These are phyloP conservation scores for Cyclostephanos invisitatus DNA, from an alignment of 108 stramenopile species.

Conservation along the genomic window DNA sequence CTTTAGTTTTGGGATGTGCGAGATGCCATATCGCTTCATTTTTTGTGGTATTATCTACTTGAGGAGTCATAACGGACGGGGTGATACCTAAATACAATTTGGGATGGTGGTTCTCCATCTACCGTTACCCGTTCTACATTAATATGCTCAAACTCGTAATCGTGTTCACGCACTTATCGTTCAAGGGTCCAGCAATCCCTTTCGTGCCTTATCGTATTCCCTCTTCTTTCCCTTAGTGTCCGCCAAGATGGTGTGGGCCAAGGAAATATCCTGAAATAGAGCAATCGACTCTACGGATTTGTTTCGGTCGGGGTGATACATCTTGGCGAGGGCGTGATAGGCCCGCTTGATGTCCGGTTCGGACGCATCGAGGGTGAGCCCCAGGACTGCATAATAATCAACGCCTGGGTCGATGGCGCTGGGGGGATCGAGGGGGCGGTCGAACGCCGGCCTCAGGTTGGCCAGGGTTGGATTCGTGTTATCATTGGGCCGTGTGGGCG, in stretches of 20 bases:
- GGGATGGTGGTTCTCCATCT: too few relatives aligned
- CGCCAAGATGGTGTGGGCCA: constrained; percentile 70
- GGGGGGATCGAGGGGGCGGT: constrained; percentile 32
- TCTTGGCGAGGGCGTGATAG: constrained; percentile 59
- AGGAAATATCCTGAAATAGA: constrained; percentile 61
- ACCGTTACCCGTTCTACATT: too few relatives aligned
- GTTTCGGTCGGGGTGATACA: constrained; percentile 71
- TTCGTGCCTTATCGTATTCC: background rate
- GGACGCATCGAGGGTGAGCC: constrained; percentile 16
- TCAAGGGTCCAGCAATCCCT: constrained; percentile 3
- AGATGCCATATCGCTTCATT: too few relatives aligned
- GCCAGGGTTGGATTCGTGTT: background rate
- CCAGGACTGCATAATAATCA: constrained; percentile 42
- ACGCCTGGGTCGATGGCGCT: constrained; percentile 20
- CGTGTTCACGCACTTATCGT: background rate
- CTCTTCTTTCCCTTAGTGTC: constrained; percentile 46
- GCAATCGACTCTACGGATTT: constrained; percentile 50
- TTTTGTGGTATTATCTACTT: too few relatives aligned
- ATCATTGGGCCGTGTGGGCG: constrained; percentile 10
- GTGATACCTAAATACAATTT: too few relatives aligned
- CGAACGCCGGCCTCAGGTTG: constrained; percentile 15
- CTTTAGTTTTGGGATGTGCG: background rate
- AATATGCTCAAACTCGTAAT: too few relatives aligned
- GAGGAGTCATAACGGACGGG: too few relatives aligned
- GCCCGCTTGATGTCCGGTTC: constrained; percentile 40